Conservation (phyloP, 2,329 filamentous ascomycete genomes). For the Paraphoma sp. region DNA sequence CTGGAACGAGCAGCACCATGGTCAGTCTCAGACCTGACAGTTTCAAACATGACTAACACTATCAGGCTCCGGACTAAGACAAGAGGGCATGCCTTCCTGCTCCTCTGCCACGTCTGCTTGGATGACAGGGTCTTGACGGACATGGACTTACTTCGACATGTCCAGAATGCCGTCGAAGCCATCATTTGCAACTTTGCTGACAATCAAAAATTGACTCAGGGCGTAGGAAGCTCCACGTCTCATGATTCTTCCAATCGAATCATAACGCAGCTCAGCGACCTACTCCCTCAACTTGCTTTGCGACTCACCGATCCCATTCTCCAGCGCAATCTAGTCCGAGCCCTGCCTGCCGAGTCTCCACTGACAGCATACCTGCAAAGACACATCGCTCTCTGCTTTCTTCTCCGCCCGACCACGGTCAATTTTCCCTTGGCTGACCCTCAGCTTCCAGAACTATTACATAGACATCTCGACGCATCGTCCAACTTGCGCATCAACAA, state of each 20-base stretch:
- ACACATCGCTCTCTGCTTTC: constrained; percentile 69
- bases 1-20: constrained; percentile 32
- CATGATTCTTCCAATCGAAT: constrained; percentile 29
- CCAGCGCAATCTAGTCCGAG: constrained; percentile 64
- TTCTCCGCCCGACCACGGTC: constrained; percentile 55
- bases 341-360: constrained; percentile 62
- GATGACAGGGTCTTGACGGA: constrained; percentile 39
- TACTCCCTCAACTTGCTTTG: constrained; percentile 30
- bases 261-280: constrained; percentile 29
- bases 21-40: constrained; percentile 18
- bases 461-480: constrained; percentile 35
- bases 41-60: constrained; percentile 6
- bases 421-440: constrained; percentile 31
- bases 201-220: constrained; percentile 24
- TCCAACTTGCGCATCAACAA: constrained; percentile 61
- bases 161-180: constrained; percentile 43
- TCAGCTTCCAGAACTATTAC: constrained; percentile 25
- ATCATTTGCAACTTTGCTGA: constrained; percentile 36
- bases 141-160: constrained; percentile 14
- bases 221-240: constrained; percentile 25
- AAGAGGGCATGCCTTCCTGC: constrained; percentile 27
- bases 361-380: constrained; percentile 67
- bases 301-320: constrained; percentile 58
- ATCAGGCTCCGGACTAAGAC: constrained; percentile 29
- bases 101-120: constrained; percentile 39